phyloP scores from a whole-genome alignment of 495 filamentous ascomycete genomes.

The Eremomyces bilateralis region DNA sequence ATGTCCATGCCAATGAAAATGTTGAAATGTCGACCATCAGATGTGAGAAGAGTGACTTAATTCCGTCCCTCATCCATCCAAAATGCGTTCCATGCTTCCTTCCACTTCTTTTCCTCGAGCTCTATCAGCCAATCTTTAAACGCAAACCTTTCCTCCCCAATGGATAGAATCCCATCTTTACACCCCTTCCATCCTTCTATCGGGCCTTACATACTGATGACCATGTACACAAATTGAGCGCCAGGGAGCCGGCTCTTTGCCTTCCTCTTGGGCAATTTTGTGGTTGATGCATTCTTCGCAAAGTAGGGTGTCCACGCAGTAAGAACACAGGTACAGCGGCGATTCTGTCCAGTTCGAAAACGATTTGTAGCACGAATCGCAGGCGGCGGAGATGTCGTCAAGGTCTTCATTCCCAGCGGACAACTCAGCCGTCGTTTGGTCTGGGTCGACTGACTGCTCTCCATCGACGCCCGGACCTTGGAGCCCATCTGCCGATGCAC shows the following conservation, averaged over 20 bases:
- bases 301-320: too few species aligned
- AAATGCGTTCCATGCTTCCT: constrained; percentile 3
- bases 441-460: background rate
- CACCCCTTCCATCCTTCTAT: constrained; percentile 14
- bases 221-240: constrained; percentile 5
- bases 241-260: constrained; percentile 1
- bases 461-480: too few species aligned
- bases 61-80: constrained; percentile 2
- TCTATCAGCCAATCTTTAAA: constrained; percentile 11
- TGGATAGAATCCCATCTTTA: constrained; percentile 11
- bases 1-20: too few species aligned
- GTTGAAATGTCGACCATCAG: too few species aligned
- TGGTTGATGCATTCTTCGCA: background rate
- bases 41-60: too few species aligned
- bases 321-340: background rate
- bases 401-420: background rate
- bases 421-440: background rate
- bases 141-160: constrained; percentile 8
- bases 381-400: constrained; percentile 1
- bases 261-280: constrained; percentile 1
- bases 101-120: constrained; percentile 4
- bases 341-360: background rate
- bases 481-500: background rate
- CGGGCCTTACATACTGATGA: constrained; percentile 11
- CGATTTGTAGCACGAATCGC: constrained; percentile 5